Evolutionary conservation across 2,329 filamentous ascomycete species (phyloP), one percentile per base, ranked within the genome.

Genomic region (Raffaelea albimanens): DNA sequence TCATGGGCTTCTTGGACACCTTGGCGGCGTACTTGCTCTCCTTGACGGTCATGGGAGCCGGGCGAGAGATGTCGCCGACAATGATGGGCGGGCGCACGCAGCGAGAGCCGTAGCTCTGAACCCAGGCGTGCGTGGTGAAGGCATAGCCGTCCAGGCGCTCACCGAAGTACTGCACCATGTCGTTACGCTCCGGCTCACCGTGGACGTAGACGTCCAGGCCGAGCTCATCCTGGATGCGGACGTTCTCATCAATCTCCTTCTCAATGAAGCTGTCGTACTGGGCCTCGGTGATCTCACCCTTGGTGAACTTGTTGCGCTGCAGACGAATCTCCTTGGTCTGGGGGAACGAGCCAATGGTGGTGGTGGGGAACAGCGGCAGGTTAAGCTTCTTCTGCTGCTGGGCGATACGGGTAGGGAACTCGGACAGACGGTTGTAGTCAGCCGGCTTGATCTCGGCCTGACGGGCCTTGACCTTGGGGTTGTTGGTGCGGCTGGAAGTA

Each of bases 101-200:
- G 64, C 93, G 93, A 58, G 93, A 98, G 63, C 93, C 93, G 71
- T 98, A 98, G 61, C 82, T 88, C 80, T 98, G 60, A 49, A 98
- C 93, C 93, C 93, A 98, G 59, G 87, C 93, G 75, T 96, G 87
- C 68, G 91, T 97, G 67, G 93, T 98, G 82, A 98, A 98, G 67
- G 89, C 85, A 69, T 97, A 98, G 63, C 93, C 93, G 62, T 94
- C 82, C 55, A 98, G 80, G 63, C 88, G 86, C 82, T 98, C 93
- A 71, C 93, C 93, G 61, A 98, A 98, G 83, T 96, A 98, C 74
- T 98, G 93, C 46, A 98, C 93, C 93, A 98, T 98, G 83, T 98
- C 93, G 76, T 98, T 98, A 70, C 93, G 89, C 82, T 98, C 93
- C 52, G 93, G 93, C 80, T 98, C 93, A 67, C 93, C 93, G 77